Evolutionary conservation across 2,329 filamentous ascomycete genomes (phyloP), one percentile per base, ranked within the genome.

Genomic region (Penicillium sp.): DNA sequence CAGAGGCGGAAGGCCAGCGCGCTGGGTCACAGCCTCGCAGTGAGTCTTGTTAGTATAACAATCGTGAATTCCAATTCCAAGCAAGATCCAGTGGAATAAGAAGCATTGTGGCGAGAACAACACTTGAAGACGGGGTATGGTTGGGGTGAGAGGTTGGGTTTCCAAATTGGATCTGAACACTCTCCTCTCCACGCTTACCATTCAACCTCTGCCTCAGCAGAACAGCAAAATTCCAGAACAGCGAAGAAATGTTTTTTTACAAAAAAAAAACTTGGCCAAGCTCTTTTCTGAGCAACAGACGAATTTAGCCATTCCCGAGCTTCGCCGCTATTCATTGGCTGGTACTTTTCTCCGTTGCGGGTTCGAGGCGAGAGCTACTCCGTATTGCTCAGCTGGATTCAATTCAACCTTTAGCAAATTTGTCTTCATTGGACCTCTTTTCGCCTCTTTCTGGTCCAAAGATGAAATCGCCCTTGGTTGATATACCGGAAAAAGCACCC

Each of bases 321-420:
- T 24, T 3, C 7, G 21, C 21, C 29, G 27, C 10, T 27, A 22
- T 32, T 40, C 18, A 62, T 62, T 62, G 58, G 59, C 34, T 42
- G 58, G 57, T 47, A 56, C 2, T 44, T 42, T 55, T 54, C 29
- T 38, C 56, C 56, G 58, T 4, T 6, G 11, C 57, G 21, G 42
- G 39, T 29, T 29, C 29, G 14, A 44, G 31, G 16, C 18, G 49
- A 13, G 8, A 43, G 31, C 18, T 18, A 18, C 18, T 18, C 18
- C 1, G 47, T 50, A 34, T 11, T 36, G 13, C 13, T n/a, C 14
- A n/a, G 5, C 14, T n/a, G 13, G 24, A 27, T 27, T 27, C 4
- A 8, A 27, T 27, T 27, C 24, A 27, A 27, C 24, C 5, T 27
- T 27, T 27, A 2, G 24, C 24, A 6, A 27, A 27, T 27, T 27